Evolutionary conservation across 352 stramenopile genomes (phyloP), one percentile per base, ranked within the genome.

Genomic region (Phytophthora nicotianae): DNA sequence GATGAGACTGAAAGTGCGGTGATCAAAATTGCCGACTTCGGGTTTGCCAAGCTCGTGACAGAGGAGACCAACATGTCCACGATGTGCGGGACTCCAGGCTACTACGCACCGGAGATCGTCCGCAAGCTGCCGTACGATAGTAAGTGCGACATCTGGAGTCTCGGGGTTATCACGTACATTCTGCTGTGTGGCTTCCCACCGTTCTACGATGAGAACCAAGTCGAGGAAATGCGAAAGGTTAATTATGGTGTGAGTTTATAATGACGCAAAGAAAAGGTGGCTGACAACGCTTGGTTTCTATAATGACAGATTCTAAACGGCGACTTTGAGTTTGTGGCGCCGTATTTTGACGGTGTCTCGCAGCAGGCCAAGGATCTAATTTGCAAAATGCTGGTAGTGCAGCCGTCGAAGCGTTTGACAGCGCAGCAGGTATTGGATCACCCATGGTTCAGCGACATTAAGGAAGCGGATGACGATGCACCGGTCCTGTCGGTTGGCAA

Each of bases 101-200:
- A 99, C 77, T 97, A 98, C 46, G 97, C 97, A 0, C 95, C 97
- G 1, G 97, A 99, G 76, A 93, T 97, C 49, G 97, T 99, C 70
- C 77, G 98, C 29, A 92, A 97, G 58, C 83, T 96, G 52, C 81
- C 85, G 63, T 99, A 99, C 72, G 93, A 96, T 71, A 97, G 86
- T 65, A 96, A 98, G 76, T 95, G 93, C 42, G 96, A 99, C 77
- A 97, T 98, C 68, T 99, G 96, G 95, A 97, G 81, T 70, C 77
- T 99, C 13, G 86, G 86, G 1, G 85, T 94, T 33, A 92, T 95
- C 64, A 79, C 79, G 29, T 94, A 94, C 76, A 98, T 99, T 68
- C 66, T 99, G 41, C 61, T 99, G 11, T 98, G 90, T 60, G 97
- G 97, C 5, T 98, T 97, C 48, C 97, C 97, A 19, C 97, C 97